These are phyloP conservation scores for Phytophthora quininea DNA, from an alignment of 352 stramenopile species.

Conservation along the genomic window DNA sequence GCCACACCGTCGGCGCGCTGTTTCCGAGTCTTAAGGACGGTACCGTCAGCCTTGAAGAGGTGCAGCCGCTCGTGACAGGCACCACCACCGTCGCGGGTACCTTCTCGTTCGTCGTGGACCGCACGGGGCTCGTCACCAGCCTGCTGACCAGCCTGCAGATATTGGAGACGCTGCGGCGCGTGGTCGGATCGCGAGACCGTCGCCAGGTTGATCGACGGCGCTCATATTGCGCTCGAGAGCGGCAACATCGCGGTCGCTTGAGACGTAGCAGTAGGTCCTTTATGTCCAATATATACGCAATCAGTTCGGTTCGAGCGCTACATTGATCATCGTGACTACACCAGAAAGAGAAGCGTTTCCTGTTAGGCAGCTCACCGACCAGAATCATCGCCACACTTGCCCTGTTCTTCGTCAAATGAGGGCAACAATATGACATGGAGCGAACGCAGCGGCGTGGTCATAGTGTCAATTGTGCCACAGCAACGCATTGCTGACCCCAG, in stretches of 20 bases:
- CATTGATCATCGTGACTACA: not conserved
- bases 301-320: not conserved
- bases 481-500: too few relatives aligned
- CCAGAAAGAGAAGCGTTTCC: not conserved
- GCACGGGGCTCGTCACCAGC: conserved; percentile 26
- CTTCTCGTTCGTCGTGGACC: conserved; percentile 37
- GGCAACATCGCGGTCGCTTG: conserved; percentile 34
- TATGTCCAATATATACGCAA: not conserved
- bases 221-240: conserved; percentile 24
- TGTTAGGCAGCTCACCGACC: not conserved
- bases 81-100: conserved; percentile 25
- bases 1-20: conserved; percentile 26
- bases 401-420: not conserved
- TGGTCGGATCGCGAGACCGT: conserved; percentile 31
- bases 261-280: not conserved
- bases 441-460: too few relatives aligned
- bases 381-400: not conserved
- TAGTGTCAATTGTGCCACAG: too few relatives aligned
- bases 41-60: conserved; percentile 14
- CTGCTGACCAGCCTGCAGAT: conserved; percentile 36
- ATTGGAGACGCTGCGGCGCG: conserved; percentile 35
- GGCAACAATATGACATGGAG: not conserved
- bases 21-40: conserved; percentile 39
- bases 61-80: conserved; percentile 27
- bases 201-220: conserved; percentile 21